phyloP scores from a whole-genome alignment of 345 rosid species.

The Lagerstroemia speciosa region DNA sequence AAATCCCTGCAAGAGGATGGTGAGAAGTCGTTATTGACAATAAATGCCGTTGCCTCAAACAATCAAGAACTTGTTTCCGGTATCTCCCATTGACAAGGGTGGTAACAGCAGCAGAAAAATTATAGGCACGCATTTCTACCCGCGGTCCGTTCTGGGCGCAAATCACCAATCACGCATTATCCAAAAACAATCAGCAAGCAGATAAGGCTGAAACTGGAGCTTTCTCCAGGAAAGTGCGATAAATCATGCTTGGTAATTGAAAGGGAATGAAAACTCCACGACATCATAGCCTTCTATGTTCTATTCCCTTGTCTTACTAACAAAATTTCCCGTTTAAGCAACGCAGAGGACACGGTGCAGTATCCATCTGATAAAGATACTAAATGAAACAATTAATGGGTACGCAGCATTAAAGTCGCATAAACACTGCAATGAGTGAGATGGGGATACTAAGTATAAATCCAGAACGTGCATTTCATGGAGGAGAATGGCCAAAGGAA shows the following conservation, averaged over 20 bases:
- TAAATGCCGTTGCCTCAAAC: constrained; percentile 15
- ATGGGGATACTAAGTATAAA: neutral
- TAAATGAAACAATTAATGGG: neutral
- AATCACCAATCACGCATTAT: no score
- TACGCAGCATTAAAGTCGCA: neutral
- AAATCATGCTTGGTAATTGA: no score
- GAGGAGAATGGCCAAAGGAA: neutral
- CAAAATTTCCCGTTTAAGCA: constrained; percentile 27
- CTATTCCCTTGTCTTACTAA: neutral
- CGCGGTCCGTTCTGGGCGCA: no score
- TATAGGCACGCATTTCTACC: no score
- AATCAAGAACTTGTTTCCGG: constrained; percentile 4
- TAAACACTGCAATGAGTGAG: constrained; percentile 23
- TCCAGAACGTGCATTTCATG: neutral
- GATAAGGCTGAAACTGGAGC: neutral
- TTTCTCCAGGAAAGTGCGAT: neutral
- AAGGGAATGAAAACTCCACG: neutral
- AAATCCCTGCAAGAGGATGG: constrained; percentile 20
- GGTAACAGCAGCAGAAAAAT: constrained; percentile 18
- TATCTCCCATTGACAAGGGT: constrained; percentile 10
- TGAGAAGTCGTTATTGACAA: constrained; percentile 28
- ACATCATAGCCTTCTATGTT: neutral
- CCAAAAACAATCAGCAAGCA: no score
- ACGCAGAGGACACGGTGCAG: neutral
- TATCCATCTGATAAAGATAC: constrained; percentile 2